Conservation (phyloP, 2,329 filamentous ascomycete species). For the Zarea fungicola region DNA sequence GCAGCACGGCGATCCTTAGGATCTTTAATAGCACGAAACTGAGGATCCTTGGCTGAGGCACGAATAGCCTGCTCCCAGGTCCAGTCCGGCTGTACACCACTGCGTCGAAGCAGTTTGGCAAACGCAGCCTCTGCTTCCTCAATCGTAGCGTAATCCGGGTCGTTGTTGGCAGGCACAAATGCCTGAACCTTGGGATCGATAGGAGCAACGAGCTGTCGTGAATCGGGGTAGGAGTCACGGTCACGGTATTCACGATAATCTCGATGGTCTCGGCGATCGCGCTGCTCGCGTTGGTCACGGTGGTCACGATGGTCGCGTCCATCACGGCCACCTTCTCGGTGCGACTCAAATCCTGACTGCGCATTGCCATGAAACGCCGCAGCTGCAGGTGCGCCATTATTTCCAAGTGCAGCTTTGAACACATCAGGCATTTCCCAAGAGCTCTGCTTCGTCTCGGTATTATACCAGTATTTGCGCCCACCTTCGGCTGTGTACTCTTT, state of each 20-base stretch:
- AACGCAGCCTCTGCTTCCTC: conserved; percentile 94
- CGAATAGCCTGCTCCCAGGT: conserved; percentile 87
- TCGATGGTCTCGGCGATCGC: conserved; percentile 26
- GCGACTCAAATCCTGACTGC: conserved; percentile 37
- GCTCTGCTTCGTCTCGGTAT: conserved; percentile 85
- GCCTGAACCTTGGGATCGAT: conserved; percentile 52
- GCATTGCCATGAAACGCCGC: conserved; percentile 37
- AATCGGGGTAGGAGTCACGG: conserved; percentile 43
- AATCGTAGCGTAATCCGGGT: conserved; percentile 71
- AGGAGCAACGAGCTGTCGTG: conserved; percentile 53
- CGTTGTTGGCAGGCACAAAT: conserved; percentile 59
- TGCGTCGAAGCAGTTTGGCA: conserved; percentile 78
- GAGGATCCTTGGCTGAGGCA: conserved; percentile 79
- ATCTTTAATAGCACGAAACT: conserved; percentile 89
- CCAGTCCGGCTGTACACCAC: conserved; percentile 86
- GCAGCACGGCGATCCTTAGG: conserved; percentile 84
- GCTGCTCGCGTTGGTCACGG: conserved; percentile 17
- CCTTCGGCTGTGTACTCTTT: conserved; percentile 85
- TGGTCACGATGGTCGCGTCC: conserved; percentile 16
- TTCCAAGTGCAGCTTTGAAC: conserved; percentile 66
- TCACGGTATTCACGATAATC: conserved; percentile 25
- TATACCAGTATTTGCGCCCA: conserved; percentile 92
- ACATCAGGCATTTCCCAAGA: conserved; percentile 90
- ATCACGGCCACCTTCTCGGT: conserved; percentile 29
- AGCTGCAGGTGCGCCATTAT: conserved; percentile 43